phyloP scores from a whole-genome alignment of 2,329 filamentous ascomycete genomes.

The Neonectria ditissima region DNA sequence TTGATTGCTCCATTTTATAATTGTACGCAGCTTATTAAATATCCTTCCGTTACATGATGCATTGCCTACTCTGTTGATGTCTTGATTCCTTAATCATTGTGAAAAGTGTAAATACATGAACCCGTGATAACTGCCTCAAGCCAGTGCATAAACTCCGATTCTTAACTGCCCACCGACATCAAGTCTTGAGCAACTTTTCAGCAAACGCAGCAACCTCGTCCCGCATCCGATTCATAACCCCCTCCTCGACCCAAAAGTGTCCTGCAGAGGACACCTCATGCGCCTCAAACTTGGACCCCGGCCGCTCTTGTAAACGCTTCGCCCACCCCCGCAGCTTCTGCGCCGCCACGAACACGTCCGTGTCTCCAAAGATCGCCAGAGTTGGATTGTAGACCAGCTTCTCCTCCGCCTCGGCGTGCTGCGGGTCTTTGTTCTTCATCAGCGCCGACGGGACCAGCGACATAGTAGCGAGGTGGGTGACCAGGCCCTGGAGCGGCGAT shows the following conservation, averaged over 20 bases:
- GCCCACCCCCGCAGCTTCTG: slow-evolving; percentile 77
- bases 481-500: slow-evolving; percentile 72
- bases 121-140: not conserved
- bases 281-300: slow-evolving; percentile 59
- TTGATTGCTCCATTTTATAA: not conserved
- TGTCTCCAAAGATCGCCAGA: slow-evolving; percentile 79
- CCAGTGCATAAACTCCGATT: not conserved
- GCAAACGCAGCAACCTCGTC: slow-evolving; percentile 46
- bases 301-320: slow-evolving; percentile 58
- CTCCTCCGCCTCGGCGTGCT: slow-evolving; percentile 56
- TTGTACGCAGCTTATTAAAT: not conserved
- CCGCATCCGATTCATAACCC: slow-evolving; percentile 53
- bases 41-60: not conserved
- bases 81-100: slow-evolving; percentile 20
- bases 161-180: not conserved
- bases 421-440: slow-evolving; percentile 39
- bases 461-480: slow-evolving; percentile 72
- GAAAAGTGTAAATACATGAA: not conserved
- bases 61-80: slow-evolving; percentile 8
- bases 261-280: slow-evolving; percentile 65
- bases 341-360: slow-evolving; percentile 78
- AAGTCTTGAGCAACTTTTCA: slow-evolving; percentile 31
- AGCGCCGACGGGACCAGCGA: slow-evolving; percentile 58
- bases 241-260: slow-evolving; percentile 73
- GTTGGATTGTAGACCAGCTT: slow-evolving; percentile 71